These are phyloP conservation scores for Fusarium kyushuense DNA, from an alignment of 2,329 filamentous ascomycete genomes.

Conservation along the genomic window DNA sequence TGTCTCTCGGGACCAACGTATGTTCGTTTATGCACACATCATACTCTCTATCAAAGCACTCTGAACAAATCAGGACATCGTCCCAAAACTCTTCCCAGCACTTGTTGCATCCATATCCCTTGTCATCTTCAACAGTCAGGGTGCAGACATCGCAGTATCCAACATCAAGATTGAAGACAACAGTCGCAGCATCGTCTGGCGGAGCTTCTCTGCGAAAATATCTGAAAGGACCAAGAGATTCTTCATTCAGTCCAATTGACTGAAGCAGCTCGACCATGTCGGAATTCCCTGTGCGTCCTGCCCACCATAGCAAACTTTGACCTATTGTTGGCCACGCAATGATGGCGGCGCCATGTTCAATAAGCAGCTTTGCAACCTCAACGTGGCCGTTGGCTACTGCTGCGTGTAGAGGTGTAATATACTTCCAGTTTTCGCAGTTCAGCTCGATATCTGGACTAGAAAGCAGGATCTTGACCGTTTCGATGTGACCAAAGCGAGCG, in stretches of 20 bases:
- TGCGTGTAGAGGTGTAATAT: fast-evolving
- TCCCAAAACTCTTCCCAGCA: fast-evolving
- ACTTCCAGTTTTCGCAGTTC: neutral
- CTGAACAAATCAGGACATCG: fast-evolving
- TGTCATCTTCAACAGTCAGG: fast-evolving
- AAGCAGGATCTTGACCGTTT: fast-evolving
- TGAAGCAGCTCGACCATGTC: neutral
- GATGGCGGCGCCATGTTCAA: fast-evolving
- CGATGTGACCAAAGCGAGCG: neutral
- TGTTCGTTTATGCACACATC: neutral
- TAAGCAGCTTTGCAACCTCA: neutral
- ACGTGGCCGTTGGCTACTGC: neutral
- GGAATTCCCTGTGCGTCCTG: fast-evolving
- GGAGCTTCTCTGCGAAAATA: fast-evolving
- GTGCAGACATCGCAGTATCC: neutral
- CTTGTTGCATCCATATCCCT: fast-evolving
- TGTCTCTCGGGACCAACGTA: neutral
- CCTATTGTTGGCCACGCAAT: neutral
- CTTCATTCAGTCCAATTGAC: neutral
- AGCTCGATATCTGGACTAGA: fast-evolving
- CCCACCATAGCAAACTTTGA: neutral
- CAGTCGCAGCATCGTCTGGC: fast-evolving
- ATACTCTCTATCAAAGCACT: neutral
- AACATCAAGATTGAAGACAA: fast-evolving
- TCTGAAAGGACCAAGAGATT: fast-evolving